phyloP scores from a whole-genome alignment of 352 stramenopile species.

The Blastocystis sp. region DNA sequence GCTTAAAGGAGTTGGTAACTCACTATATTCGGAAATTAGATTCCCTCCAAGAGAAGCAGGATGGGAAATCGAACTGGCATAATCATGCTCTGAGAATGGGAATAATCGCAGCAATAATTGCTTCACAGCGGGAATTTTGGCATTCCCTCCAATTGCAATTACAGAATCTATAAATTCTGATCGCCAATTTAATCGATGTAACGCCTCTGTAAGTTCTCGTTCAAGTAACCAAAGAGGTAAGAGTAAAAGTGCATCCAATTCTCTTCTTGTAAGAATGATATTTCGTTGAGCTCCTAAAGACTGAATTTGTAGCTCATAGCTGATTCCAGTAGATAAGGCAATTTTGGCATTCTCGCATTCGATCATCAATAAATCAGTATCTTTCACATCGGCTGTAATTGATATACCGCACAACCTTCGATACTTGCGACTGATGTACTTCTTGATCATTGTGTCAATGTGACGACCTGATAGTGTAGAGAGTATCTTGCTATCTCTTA shows the following conservation, averaged over 20 bases:
- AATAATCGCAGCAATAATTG: neutral
- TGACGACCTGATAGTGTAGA: neutral
- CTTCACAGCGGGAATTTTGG: conserved; percentile 17
- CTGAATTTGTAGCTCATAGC: neutral
- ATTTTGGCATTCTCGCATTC: conserved; percentile 30
- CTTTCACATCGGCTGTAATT: neutral
- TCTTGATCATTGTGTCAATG: neutral
- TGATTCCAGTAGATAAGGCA: neutral
- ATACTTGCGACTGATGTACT: conserved; percentile 40
- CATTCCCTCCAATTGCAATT: conserved; percentile 38
- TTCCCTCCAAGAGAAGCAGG: neutral
- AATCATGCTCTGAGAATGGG: conserved; percentile 29
- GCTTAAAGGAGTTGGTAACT: neutral
- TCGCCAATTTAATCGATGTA: neutral
- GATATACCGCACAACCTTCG: neutral
- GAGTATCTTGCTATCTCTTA: neutral
- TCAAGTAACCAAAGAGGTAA: neutral
- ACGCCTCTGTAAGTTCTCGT: neutral
- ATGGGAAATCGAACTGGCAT: neutral
- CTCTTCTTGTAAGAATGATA: neutral
- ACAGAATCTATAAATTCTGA: neutral
- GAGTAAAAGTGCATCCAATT: conserved; percentile 41
- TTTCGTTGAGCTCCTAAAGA: neutral
- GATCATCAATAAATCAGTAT: neutral
- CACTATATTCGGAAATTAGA: neutral